phyloP scores from a whole-genome alignment of 2,329 filamentous ascomycete genomes.

The Aureobasidium namibiae region DNA sequence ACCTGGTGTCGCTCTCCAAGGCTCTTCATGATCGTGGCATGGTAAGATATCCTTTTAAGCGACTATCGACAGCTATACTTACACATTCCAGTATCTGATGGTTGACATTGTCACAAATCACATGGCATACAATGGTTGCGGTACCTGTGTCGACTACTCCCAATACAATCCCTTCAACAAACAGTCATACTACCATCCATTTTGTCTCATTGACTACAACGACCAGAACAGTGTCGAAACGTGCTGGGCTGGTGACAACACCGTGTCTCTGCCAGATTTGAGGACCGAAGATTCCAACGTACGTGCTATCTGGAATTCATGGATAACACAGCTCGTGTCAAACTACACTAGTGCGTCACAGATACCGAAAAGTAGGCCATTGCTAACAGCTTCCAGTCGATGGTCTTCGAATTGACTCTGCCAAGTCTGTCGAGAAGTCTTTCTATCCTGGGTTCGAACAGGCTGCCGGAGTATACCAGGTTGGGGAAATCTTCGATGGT shows the following conservation, averaged over 20 bases:
- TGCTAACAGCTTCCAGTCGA: slow-evolving; percentile 31
- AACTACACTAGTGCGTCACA: slow-evolving; percentile 42
- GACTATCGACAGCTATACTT: background rate
- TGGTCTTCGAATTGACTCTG: slow-evolving; percentile 42
- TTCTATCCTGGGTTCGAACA: slow-evolving; percentile 32
- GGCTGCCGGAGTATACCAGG: slow-evolving; percentile 28
- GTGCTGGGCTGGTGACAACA: slow-evolving; percentile 36
- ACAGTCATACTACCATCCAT: slow-evolving; percentile 40
- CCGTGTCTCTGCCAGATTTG: slow-evolving; percentile 51
- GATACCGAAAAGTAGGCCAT: background rate
- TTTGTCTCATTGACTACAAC: slow-evolving; percentile 49
- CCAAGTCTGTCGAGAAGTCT: slow-evolving; percentile 33
- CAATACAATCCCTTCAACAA: slow-evolving; percentile 33
- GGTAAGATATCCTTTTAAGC: background rate
- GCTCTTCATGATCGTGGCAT: slow-evolving; percentile 29
- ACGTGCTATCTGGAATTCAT: slow-evolving; percentile 43
- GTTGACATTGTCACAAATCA: slow-evolving; percentile 31
- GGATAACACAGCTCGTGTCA: slow-evolving; percentile 50
- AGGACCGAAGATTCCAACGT: slow-evolving; percentile 46
- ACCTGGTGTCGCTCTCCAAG: slow-evolving; percentile 28
- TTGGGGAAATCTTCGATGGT: slow-evolving; percentile 37
- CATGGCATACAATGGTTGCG: slow-evolving; percentile 27
- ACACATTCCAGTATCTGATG: slow-evolving; percentile 25
- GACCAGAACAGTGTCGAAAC: slow-evolving; percentile 31
- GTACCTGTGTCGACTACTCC: slow-evolving; percentile 24